phyloP scores from a whole-genome alignment of 306 rosid species.

The Lathyrus oleraceus region DNA sequence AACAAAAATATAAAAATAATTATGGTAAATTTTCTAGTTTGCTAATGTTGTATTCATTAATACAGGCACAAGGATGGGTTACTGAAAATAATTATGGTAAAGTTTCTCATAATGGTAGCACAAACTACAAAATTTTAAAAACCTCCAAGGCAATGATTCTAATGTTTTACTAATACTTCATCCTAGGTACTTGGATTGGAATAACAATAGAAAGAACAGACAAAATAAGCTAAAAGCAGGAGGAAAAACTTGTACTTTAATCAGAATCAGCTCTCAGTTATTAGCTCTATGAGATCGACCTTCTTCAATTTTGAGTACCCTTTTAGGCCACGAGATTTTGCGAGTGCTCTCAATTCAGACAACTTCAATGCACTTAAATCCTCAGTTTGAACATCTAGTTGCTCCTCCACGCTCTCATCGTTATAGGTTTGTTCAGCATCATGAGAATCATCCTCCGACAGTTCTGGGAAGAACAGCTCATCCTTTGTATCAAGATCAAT shows the following conservation, averaged over 20 bases:
- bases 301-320: slow-evolving; percentile 94
- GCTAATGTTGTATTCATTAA: neutral
- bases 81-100: neutral
- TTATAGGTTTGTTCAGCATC: slow-evolving; percentile 47
- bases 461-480: slow-evolving; percentile 44
- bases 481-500: slow-evolving; percentile 47
- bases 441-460: slow-evolving; percentile 53
- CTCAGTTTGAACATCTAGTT: slow-evolving; percentile 35
- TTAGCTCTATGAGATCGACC: slow-evolving; percentile 67
- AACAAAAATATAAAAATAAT: neutral
- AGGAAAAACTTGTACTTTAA: neutral
- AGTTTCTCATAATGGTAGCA: slow-evolving; percentile 23
- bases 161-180: slow-evolving; percentile 27
- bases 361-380: slow-evolving; percentile 72
- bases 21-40: neutral
- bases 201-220: slow-evolving; percentile 5
- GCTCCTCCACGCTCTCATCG: slow-evolving; percentile 40
- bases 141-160: slow-evolving; percentile 24
- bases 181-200: neutral
- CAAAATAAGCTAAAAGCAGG: slow-evolving; percentile 12
- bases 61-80: neutral
- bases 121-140: slow-evolving; percentile 22
- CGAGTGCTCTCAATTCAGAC: slow-evolving; percentile 75
- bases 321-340: slow-evolving; percentile 78
- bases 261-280: slow-evolving; percentile 46